Percentiles rank a stretch among this genome's conserved stretches.
Conservation (phyloP, 2,329 filamentous ascomycete genomes). For the Elsinoe perseae region DNA sequence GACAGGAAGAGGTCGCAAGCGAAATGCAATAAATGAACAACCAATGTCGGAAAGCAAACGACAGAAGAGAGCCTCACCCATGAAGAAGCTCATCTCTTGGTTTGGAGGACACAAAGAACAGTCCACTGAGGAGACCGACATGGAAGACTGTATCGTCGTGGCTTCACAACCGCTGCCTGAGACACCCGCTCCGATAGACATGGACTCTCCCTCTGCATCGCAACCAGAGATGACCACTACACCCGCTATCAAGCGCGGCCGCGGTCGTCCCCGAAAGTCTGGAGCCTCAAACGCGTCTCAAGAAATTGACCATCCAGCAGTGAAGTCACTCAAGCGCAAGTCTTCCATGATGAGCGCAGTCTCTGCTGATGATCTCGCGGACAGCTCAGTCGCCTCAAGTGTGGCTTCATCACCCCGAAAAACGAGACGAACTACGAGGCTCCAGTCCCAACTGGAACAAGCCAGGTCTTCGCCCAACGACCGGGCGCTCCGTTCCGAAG, state of each 20-base stretch:
- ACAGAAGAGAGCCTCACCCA: slow-evolving; percentile 18
- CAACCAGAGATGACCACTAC: not conserved
- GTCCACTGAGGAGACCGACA: slow-evolving; percentile 25
- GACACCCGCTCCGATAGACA: slow-evolving; percentile 4
- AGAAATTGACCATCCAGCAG: not conserved
- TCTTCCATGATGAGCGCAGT: slow-evolving; percentile 22
- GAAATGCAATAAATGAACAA: slow-evolving; percentile 5
- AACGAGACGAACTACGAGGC: slow-evolving; percentile 22
- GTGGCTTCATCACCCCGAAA: slow-evolving; percentile 21
- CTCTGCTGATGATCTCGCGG: not conserved
- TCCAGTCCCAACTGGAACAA: slow-evolving; percentile 20
- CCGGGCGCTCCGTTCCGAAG: not conserved
- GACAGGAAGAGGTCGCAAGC: not conserved
- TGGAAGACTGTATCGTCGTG: slow-evolving; percentile 37
- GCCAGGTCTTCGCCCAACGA: slow-evolving; percentile 14
- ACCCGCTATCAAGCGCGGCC: slow-evolving; percentile 22
- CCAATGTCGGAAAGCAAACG: slow-evolving; percentile 21
- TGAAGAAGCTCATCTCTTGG: slow-evolving; percentile 21
- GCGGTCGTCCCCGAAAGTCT: slow-evolving; percentile 24
- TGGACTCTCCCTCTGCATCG: not conserved
- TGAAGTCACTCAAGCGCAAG: slow-evolving; percentile 24
- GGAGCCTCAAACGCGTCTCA: not conserved
- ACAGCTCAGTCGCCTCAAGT: not conserved
- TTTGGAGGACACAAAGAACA: slow-evolving; percentile 21
- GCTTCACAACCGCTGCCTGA: slow-evolving; percentile 21